Percentiles rank a stretch among this genome's conserved stretches.
Evolutionary conservation across 1,284 basidiomycete genomes (phyloP).

Genomic region (Malassezia sp.): DNA sequence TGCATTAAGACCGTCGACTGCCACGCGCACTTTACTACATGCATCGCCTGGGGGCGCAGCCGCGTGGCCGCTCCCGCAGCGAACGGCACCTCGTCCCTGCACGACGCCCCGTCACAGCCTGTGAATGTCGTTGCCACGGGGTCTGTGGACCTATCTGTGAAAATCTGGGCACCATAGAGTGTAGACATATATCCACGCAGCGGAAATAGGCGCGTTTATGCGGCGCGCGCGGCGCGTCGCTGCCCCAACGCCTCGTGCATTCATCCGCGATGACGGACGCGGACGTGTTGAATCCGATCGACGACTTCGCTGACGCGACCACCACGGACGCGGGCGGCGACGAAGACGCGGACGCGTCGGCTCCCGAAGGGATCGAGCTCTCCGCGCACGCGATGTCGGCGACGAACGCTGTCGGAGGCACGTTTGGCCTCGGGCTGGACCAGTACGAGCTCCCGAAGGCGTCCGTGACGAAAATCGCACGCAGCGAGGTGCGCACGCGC

Average conservation of each 20-base stretch:
- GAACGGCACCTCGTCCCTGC: slow-evolving; percentile 11
- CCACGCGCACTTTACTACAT: slow-evolving; percentile 65
- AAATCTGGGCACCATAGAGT: slow-evolving; percentile 38
- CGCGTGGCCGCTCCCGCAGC: slow-evolving; percentile 24
- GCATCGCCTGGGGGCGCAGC: slow-evolving; percentile 40
- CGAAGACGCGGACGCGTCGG: not conserved
- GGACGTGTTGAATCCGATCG: too few species aligned
- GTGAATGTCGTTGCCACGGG: slow-evolving; percentile 44
- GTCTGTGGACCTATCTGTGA: slow-evolving; percentile 33
- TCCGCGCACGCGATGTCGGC: slow-evolving; percentile 7
- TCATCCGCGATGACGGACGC: too few species aligned
- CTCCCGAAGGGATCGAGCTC: slow-evolving; percentile 4
- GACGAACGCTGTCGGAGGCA: slow-evolving; percentile 16
- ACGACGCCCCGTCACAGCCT: slow-evolving; percentile 14
- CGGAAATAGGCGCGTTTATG: slow-evolving; percentile 6
- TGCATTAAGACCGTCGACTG: slow-evolving; percentile 73
- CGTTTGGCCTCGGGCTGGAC: slow-evolving; percentile 18
- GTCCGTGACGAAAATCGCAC: slow-evolving; percentile 16
- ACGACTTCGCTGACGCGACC: too few species aligned
- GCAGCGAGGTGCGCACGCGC: slow-evolving; percentile 4
- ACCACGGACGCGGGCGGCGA: too few species aligned
- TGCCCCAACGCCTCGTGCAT: too few species aligned
- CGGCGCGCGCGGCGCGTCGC: not conserved
- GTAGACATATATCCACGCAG: not conserved
- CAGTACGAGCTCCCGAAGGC: slow-evolving; percentile 18